These are phyloP conservation scores for Xenosphaeropsis pyriputrescens DNA, from an alignment of 2,329 filamentous ascomycete species.

Conservation along the genomic window DNA sequence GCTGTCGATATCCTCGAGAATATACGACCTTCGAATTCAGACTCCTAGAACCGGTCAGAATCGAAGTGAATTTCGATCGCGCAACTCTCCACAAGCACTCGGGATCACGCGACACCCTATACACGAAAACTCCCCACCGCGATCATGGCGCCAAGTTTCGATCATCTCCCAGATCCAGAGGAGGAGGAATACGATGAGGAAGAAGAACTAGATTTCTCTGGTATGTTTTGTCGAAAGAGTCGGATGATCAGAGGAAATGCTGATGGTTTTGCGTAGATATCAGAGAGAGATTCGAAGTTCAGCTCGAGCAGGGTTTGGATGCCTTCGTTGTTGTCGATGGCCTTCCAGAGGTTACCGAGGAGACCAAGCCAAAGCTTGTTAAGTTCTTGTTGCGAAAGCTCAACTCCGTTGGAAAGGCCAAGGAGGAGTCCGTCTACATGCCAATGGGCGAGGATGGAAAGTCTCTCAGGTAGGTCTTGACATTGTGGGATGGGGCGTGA, in stretches of 20 bases:
- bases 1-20: no score
- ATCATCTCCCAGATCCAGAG: slow-evolving; percentile 82
- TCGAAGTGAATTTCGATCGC: no score
- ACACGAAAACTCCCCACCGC: slow-evolving; percentile 6
- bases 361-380: slow-evolving; percentile 84
- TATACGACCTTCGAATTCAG: no score
- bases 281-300: slow-evolving; percentile 86
- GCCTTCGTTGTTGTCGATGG: slow-evolving; percentile 95
- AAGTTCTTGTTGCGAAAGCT: slow-evolving; percentile 95
- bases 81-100: no score
- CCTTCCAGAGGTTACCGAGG: slow-evolving; percentile 75
- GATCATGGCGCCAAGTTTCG: slow-evolving; percentile 88
- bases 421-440: slow-evolving; percentile 86
- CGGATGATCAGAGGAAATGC: not conserved
- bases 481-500: not conserved
- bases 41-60: no score
- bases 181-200: slow-evolving; percentile 76
- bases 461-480: slow-evolving; percentile 59
- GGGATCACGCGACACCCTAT: no score
- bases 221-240: not conserved
- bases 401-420: slow-evolving; percentile 68
- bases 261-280: slow-evolving; percentile 40
- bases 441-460: slow-evolving; percentile 76
- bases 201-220: slow-evolving; percentile 83
- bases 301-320: slow-evolving; percentile 89